A percentile compares a stretch with the other conserved stretches of the same genome.
Conservation (phyloP, 768 basidiomycete species). For the Mycena capillaripes region DNA sequence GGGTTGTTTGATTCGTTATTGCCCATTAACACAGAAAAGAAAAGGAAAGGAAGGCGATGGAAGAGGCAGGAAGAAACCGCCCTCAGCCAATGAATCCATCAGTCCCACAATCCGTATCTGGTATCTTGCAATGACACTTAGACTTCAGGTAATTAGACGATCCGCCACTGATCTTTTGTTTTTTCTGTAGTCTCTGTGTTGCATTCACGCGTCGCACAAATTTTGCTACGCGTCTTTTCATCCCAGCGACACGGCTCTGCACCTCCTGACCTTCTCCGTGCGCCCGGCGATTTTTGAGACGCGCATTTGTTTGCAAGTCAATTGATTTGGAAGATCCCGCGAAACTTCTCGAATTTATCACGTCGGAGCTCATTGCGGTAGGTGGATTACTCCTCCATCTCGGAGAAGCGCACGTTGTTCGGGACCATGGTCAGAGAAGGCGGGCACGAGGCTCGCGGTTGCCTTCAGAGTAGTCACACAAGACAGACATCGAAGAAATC, state of each 20-base stretch:
- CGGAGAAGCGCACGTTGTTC: constrained; percentile 17
- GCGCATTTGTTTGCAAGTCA: not conserved
- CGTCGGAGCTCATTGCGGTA: constrained; percentile 23
- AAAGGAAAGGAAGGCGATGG: too few species aligned
- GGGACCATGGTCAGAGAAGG: not conserved
- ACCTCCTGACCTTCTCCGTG: not conserved
- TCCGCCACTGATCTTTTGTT: not conserved
- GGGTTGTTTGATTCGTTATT: constrained; percentile 31
- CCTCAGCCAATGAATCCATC: not conserved
- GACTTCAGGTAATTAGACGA: not conserved
- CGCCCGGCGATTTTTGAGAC: not conserved
- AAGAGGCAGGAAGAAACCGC: not conserved
- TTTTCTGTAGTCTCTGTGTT: not conserved
- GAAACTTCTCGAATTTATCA: constrained; percentile 24
- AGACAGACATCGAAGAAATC: not conserved
- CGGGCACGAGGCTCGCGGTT: not conserved
- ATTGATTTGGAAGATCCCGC: constrained; percentile 5
- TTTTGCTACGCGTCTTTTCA: not conserved
- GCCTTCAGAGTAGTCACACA: not conserved
- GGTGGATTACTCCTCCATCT: not conserved
- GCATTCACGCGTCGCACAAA: constrained; percentile 11
- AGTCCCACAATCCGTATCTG: constrained; percentile 1
- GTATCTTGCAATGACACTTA: not conserved
- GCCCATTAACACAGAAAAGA: constrained; percentile 30
- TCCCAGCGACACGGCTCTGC: not conserved